phyloP scores from a whole-genome alignment of 257 asterid genomes.

The Salvia hispanica region DNA sequence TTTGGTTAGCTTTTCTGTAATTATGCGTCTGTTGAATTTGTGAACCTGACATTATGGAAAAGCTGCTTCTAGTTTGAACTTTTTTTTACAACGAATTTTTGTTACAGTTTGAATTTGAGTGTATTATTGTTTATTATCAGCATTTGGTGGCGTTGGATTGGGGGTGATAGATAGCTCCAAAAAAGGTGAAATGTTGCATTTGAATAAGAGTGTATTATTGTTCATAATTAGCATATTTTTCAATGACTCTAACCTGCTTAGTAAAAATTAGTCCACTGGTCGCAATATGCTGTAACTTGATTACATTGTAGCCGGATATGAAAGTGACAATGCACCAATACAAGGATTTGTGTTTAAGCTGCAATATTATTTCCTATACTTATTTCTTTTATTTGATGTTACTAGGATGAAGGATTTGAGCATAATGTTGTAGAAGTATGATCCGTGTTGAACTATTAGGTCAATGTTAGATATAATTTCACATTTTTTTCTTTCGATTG shows the following conservation, averaged over 20 bases:
- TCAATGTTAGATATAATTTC: background rate
- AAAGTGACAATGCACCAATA: background rate
- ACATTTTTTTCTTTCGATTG: background rate
- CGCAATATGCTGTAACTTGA: background rate
- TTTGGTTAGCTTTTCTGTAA: background rate
- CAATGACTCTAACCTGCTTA: background rate
- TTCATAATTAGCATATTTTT: slow-evolving; percentile 7
- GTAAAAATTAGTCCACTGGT: background rate
- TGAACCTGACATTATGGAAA: background rate
- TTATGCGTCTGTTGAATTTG: background rate
- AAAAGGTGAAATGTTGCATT: background rate
- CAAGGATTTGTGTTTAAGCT: too few relatives aligned
- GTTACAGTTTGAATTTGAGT: background rate
- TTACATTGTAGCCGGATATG: background rate
- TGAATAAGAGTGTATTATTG: slow-evolving; percentile 1
- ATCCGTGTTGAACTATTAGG: background rate
- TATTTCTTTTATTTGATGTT: background rate
- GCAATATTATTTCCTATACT: too few relatives aligned
- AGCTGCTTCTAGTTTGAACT: background rate
- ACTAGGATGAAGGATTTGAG: slow-evolving; percentile 1
- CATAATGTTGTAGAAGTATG: background rate
- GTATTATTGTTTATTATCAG: background rate
- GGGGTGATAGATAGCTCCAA: background rate
- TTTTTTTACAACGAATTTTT: background rate
- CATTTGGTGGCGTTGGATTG: slow-evolving; percentile 3